Percentiles rank a stretch among this genome's conserved stretches.
These are phyloP conservation scores for Porcisia deanei DNA, from an alignment of 208 protist species.

Conservation along the genomic window DNA sequence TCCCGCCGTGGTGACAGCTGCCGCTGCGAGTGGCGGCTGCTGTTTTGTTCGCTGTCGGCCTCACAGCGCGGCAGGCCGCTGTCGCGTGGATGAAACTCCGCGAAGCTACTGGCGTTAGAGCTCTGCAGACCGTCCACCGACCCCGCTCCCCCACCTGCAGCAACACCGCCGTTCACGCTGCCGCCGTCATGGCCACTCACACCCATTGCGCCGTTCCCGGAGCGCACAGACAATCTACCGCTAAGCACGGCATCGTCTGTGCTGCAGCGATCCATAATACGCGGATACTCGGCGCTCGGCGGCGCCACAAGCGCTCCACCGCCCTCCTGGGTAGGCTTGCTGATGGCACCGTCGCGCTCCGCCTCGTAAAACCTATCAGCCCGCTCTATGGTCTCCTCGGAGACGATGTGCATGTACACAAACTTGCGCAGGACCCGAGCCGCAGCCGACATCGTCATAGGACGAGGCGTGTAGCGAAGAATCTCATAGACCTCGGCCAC, in stretches of 20 bases:
- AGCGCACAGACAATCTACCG: conserved; percentile 20
- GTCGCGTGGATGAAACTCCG: conserved; percentile 11
- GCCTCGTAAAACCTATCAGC: conserved; percentile 23
- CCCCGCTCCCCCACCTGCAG: conserved; percentile 2
- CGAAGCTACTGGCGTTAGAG: conserved; percentile 23
- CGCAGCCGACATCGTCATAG: conserved; percentile 27
- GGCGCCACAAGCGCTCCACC: neutral
- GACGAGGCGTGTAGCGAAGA: conserved; percentile 21
- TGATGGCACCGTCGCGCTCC: conserved; percentile 21
- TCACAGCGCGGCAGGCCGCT: neutral
- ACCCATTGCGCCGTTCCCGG: conserved; percentile 4
- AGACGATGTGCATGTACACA: conserved; percentile 42
- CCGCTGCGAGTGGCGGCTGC: conserved; percentile 7
- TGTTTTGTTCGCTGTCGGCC: neutral
- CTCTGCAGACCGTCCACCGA: conserved; percentile 14
- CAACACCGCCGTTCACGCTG: conserved; percentile 4
- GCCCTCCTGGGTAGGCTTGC: conserved; percentile 10
- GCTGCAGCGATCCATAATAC: conserved; percentile 16
- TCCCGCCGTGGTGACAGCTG: conserved; percentile 9
- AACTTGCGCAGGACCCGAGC: conserved; percentile 51
- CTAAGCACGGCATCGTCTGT: conserved; percentile 16
- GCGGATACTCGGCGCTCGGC: conserved; percentile 13
- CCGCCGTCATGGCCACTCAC: neutral
- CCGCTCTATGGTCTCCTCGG: conserved; percentile 47
- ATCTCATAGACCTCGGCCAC: conserved; percentile 64